Evolutionary conservation across 2,329 filamentous ascomycete species (phyloP), one percentile per base, ranked within the genome.

Genomic region (Ceratocystiopsis brevicomis): DNA sequence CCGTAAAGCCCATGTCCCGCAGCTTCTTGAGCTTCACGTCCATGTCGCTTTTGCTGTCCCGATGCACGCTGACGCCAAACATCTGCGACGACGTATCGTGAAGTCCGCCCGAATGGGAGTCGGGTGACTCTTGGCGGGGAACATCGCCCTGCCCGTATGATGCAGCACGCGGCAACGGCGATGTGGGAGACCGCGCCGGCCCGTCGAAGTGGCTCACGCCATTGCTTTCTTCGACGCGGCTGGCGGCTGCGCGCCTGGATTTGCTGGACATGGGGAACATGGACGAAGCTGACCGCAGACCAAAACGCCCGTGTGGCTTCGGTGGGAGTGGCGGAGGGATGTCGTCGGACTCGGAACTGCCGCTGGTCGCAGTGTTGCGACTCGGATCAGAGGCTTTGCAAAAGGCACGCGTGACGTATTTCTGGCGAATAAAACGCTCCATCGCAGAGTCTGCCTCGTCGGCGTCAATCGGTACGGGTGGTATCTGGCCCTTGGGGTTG

Each of bases 401-500:
- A 13, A 48, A 58, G 49, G 52, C 59, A 46, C 64, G 63, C 52
- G 78, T 77, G 56, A 87, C 77, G 61, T 98, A 98, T 61, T 98
- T 98, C 55, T 88, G 79, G 47, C 88, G 72, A 52, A 98, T 94
- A 59, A 88, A 96, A 47, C 84, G 75, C 61, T 98, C 90, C 81
- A 98, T 90, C 25, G 82, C 85, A 12, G 83, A 81, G 57, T 98
- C 88, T 40, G 81, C 82, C 63, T 96, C 87, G 61, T 98, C 90
- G 36, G 76, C 76, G 56, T 96, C 90, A 52, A 94, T 71, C 1
- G 90, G 87, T 15, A 95, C 78, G 5, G 88, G 75, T 2, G 90
- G 78, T 53, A 78, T 81, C 53, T 81, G 73, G 60, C 83, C 86
- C 52, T 81, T 73, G 25, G 90, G 81, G 56, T 98, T 98, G 64